Base-by-base conservation (phyloP, 2,329 filamentous ascomycete species). In the Truncatella angustata region DNA sequence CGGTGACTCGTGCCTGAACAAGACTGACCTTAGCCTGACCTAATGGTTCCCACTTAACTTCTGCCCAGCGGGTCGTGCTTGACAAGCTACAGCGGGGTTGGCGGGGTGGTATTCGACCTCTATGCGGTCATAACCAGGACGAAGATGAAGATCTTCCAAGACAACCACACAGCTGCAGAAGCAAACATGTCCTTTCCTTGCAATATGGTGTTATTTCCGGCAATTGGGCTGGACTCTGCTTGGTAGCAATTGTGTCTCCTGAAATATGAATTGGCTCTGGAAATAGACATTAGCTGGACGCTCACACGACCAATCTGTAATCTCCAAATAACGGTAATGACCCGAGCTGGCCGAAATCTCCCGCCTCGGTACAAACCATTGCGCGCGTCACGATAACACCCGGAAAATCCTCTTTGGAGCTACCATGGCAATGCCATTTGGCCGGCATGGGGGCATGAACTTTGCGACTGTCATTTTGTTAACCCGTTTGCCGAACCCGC, bases 391-490 rank as follows among this genome's bases (percentile, higher is more conserved):
- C 59, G 57, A 53, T 58, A 58, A 53, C 55, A 66, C 63, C 65
- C 65, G 66, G 63, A 50, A 68, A 67, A 67, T 68, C 62, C 59
- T 64, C 64, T 68, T 66, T 65, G 21, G 21, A 20, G 32, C 44
- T 37, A 30, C 4, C 32, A 14, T 18, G 32, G 32, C 21, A 44
- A 36, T 35, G 30, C 45, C 45, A 39, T 49, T 49, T 23, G 34
- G 11, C 45, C 45, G 45, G 45, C 34, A 49, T 26, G 12, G 21
- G 32, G 21, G 30, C 12, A 4, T 12, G 11, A 12, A 24, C 26
- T 34, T 28, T 43, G 32, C 20, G 30, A 44, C 21, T 42, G 20
- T 50, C 54, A 49, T 47, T 56, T 54, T 55, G 52, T 54, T 56
- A 55, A 9, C 45, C 51, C 40, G 32, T 52, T 48, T 53, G 50